phyloP scores from a whole-genome alignment of 2,329 filamentous ascomycete genomes.

The Colletotrichum sp. region DNA sequence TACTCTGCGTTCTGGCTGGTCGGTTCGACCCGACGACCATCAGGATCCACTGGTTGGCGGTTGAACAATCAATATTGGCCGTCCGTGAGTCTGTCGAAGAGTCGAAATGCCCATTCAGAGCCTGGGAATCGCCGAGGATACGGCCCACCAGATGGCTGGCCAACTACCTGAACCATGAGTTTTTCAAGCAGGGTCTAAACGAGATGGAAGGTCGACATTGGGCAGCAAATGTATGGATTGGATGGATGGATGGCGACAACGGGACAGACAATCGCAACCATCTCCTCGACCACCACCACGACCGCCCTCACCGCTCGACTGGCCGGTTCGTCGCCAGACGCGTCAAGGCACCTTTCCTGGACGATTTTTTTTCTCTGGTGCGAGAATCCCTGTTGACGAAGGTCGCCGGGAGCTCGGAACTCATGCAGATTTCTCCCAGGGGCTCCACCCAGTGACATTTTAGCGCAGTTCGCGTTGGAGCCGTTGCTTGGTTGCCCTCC shows the following conservation, averaged over 20 bases:
- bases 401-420: conserved; percentile 12
- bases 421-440: conserved; percentile 4
- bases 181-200: neutral
- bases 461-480: conserved; percentile 14
- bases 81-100: neutral
- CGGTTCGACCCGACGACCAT: neutral
- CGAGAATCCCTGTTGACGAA: neutral
- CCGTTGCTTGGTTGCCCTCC: neutral
- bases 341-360: conserved; percentile 1
- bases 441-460: conserved; percentile 12
- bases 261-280: neutral
- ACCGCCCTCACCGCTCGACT: conserved; percentile 5
- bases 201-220: conserved; percentile 3
- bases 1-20: neutral
- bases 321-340: conserved; percentile 5
- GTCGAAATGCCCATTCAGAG: neutral
- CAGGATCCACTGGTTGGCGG: neutral
- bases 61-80: neutral
- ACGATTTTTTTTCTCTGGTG: neutral
- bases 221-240: conserved; percentile 5
- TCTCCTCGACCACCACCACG: neutral
- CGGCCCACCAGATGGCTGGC: conserved; percentile 17
- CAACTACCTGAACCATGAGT: conserved; percentile 7
- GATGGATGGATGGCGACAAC: neutral
- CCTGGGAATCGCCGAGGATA: conserved; percentile 10